Conservation (phyloP, 202 grass and related monocot species). For the Dendrocalamus latiflorus region DNA sequence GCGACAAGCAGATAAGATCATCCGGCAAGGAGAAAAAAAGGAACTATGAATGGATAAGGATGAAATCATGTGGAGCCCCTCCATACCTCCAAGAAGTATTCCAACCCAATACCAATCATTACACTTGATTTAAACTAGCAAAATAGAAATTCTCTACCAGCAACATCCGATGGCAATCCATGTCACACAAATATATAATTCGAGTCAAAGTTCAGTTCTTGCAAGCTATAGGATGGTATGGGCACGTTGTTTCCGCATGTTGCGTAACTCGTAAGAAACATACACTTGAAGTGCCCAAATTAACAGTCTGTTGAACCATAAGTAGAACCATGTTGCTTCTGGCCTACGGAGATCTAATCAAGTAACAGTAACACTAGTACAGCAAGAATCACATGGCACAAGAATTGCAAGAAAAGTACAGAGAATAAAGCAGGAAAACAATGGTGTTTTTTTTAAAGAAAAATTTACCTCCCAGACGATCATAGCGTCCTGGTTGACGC, state of each 20-base stretch:
- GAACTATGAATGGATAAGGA: conserved; percentile 38
- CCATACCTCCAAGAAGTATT: conserved; percentile 24
- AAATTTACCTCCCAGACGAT: conserved; percentile 84
- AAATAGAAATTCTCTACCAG: conserved; percentile 25
- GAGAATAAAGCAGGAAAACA: conserved; percentile 8
- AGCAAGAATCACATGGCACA: neutral
- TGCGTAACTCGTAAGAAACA: conserved; percentile 18
- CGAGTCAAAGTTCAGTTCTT: conserved; percentile 33
- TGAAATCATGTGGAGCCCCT: conserved; percentile 52
- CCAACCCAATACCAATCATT: conserved; percentile 46
- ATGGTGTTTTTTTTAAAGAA: neutral
- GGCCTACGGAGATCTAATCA: conserved; percentile 30
- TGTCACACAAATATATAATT: conserved; percentile 21
- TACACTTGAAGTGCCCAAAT: neutral
- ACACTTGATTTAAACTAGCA: conserved; percentile 25
- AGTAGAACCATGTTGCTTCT: conserved; percentile 6
- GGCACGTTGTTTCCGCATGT: neutral
- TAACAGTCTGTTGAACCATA: neutral
- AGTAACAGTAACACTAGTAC: conserved; percentile 13
- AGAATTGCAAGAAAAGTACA: conserved; percentile 10
- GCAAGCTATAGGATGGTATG: conserved; percentile 19
- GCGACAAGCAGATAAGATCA: conserved; percentile 45
- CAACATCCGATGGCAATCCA: conserved; percentile 26
- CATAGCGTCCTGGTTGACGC: conserved; percentile 94
- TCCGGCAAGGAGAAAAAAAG: conserved; percentile 17